These are phyloP conservation scores for Paspalum vaginatum DNA, from an alignment of 176 grass and related monocot genomes.

Conservation along the genomic window DNA sequence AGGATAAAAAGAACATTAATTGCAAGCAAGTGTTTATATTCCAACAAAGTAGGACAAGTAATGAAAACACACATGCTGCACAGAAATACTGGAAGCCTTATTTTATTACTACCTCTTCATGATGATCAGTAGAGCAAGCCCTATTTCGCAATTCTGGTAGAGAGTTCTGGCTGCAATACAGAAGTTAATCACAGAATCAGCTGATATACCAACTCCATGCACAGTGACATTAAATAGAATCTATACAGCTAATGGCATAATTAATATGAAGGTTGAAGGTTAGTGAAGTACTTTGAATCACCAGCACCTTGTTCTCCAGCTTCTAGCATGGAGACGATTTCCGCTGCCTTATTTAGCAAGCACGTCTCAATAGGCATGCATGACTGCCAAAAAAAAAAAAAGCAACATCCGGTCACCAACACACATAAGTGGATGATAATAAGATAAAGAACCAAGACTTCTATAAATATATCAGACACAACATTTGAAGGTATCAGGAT, in stretches of 20 bases:
- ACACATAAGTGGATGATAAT: not conserved
- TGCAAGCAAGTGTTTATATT: constrained; percentile 33
- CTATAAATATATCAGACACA: constrained; percentile 18
- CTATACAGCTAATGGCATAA: constrained; percentile 35
- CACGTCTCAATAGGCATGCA: constrained; percentile 31
- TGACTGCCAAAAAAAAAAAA: constrained; percentile 37
- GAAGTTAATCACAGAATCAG: constrained; percentile 26
- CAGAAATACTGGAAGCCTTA: constrained; percentile 1
- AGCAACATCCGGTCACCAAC: not conserved
- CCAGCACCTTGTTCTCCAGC: constrained; percentile 31
- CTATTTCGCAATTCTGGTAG: constrained; percentile 30
- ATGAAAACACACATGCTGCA: constrained; percentile 13
- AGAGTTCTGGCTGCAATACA: constrained; percentile 47
- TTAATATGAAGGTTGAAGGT: not conserved
- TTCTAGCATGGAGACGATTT: constrained; percentile 29
- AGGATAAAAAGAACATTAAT: constrained; percentile 35
- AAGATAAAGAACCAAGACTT: constrained; percentile 6
- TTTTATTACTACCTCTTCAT: constrained; percentile 31
- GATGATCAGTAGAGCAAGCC: constrained; percentile 21
- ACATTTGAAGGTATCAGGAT: not conserved
- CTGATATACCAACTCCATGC: constrained; percentile 18
- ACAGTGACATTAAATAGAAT: constrained; percentile 30
- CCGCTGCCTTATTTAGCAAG: constrained; percentile 33
- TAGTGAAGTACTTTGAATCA: constrained; percentile 40
- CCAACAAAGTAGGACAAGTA: constrained; percentile 9